A percentile compares a stretch with the other conserved stretches of the same genome.
phyloP scores from a whole-genome alignment of 495 filamentous ascomycete species.

The Aspergillus ellipticus region DNA sequence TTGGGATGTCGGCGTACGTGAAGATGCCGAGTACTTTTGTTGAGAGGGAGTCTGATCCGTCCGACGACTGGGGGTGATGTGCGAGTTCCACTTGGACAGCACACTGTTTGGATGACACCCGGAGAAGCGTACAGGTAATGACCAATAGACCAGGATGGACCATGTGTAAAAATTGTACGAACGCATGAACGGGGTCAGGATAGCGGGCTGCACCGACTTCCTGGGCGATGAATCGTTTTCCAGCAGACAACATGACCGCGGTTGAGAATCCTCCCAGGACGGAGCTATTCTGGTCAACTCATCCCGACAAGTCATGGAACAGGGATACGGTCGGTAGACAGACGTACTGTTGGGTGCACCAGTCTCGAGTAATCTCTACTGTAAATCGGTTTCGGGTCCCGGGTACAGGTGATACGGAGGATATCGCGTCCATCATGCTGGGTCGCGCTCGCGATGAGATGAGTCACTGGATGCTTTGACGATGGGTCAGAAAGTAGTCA shows the following conservation, averaged over 20 bases:
- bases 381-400: conserved; percentile 13
- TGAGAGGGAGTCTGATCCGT: background rate
- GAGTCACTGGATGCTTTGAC: background rate
- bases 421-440: conserved; percentile 11
- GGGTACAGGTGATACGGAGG: conserved; percentile 12
- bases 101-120: conserved; percentile 16
- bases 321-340: background rate
- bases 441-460: background rate
- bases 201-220: conserved; percentile 10
- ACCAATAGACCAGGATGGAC: conserved; percentile 14
- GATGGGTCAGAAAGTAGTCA: background rate
- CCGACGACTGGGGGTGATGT: background rate
- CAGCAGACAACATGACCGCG: conserved; percentile 17
- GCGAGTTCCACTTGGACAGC: conserved; percentile 19
- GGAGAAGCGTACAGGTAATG: conserved; percentile 13
- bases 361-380: conserved; percentile 16
- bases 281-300: conserved; percentile 15
- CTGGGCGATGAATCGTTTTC: conserved; percentile 10
- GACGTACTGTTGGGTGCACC: conserved; percentile 24
- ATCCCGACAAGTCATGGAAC: background rate
- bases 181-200: conserved; percentile 20
- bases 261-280: conserved; percentile 21
- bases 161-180: conserved; percentile 21
- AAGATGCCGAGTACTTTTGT: conserved; percentile 10
- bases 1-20: conserved; percentile 18